A percentile compares a stretch with the other conserved stretches of the same genome.
These are phyloP conservation scores for Cyphellophora europaea DNA, from an alignment of 2,329 filamentous ascomycete species.

Conservation along the genomic window DNA sequence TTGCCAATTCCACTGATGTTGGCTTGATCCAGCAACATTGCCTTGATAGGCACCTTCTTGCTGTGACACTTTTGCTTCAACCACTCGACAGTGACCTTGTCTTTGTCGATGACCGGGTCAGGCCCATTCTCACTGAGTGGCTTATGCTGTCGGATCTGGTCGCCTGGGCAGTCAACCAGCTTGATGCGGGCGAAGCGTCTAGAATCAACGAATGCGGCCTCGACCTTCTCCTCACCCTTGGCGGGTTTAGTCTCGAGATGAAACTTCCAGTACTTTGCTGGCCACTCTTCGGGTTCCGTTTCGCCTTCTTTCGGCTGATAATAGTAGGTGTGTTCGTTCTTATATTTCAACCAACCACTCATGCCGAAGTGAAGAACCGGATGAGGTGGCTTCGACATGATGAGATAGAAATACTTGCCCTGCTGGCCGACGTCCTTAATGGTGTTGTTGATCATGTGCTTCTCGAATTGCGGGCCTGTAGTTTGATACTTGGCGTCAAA, in stretches of 20 bases:
- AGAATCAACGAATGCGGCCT: conserved; percentile 73
- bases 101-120: conserved; percentile 76
- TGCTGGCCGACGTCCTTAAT: conserved; percentile 67
- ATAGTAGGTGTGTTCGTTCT: conserved; percentile 66
- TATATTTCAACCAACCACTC: conserved; percentile 81
- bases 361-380: conserved; percentile 79
- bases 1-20: conserved; percentile 91
- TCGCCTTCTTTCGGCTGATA: conserved; percentile 56
- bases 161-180: conserved; percentile 69
- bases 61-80: conserved; percentile 59
- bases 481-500: conserved; percentile 84
- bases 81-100: conserved; percentile 68
- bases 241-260: conserved; percentile 57
- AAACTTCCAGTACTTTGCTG: conserved; percentile 86
- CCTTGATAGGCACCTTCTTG: conserved; percentile 82
- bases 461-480: conserved; percentile 62
- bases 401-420: conserved; percentile 95
- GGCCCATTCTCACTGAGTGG: conserved; percentile 89
- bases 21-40: conserved; percentile 75
- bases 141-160: conserved; percentile 63
- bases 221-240: conserved; percentile 42
- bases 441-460: conserved; percentile 65
- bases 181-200: conserved; percentile 71
- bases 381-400: conserved; percentile 70
- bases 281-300: conserved; percentile 60